Evolutionary conservation across 1,284 basidiomycete genomes (phyloP), one percentile per base, ranked within the genome.

Genomic region (Schizophyllum amplum): DNA sequence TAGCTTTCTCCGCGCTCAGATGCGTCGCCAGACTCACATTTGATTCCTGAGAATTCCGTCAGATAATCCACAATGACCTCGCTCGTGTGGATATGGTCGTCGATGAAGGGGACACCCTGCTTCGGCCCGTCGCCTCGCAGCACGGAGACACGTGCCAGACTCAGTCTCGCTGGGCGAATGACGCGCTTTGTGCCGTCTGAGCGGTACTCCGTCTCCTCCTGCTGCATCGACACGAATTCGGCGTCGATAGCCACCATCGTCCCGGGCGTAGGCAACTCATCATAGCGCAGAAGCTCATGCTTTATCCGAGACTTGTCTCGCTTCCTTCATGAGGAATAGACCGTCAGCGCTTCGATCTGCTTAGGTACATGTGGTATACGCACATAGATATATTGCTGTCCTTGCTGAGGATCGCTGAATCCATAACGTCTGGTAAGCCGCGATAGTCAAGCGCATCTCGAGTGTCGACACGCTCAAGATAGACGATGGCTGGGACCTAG

Each of bases 191-290:
- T 93, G 2, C 96, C 95, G 65, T 98, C 94, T 0, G 95, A 98
- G 9, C 92, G 84, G 66, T 90, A 91, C 69, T 99, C 96, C 23
- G 89, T 88, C 70, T 99, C 96, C 73, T 98, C 96, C 85, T 94
- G 90, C 69, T 98, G 94, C 78, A 99, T 88, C 17, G 89, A 90
- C 5, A 99, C 95, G 68, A 99, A 99, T 69, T 99, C 97, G 1
- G 97, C 94, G 67, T 99, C 97, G 61, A 99, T 98, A 1, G 95
- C 86, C 21, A 99, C 86, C 50, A 97, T 74, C 3, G 90, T 95
- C 2, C 94, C 96, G 9, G 87, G 86, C 57, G 71, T 81, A 0
- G 94, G 96, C 20, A 97, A 71, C 70, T 98, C 96, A n/a, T 87
- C 82, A 17, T 74, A 72, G 1, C 73, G 70, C 24, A 98, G 73